Base-by-base conservation (phyloP, 768 basidiomycete genomes). In the Gelatoporia subvermispora region DNA sequence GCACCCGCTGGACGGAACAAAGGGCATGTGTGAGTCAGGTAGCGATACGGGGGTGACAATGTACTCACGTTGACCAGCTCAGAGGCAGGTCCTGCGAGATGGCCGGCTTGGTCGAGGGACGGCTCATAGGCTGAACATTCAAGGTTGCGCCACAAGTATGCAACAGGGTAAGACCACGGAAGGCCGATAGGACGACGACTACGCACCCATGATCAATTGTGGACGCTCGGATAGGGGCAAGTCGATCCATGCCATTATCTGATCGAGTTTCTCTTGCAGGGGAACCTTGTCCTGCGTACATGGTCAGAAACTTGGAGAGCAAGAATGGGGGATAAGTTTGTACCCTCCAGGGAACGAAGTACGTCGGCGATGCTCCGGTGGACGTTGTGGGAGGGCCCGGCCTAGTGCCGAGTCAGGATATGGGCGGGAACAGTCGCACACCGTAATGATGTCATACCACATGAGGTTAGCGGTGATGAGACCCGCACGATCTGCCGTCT, bases 81-180 rank as follows among this genome's bases (percentile, higher is more conserved):
- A 9, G 87, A 88, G 62, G 74, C 74, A 0, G 89, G 88, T 0
- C 88, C 88, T 1, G 78, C 72, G 3, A 68, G 63, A 61, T 93
- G 90, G 1, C 90, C 90, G 1, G 87, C 87, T 70, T 93, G 90
- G 60, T 93, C 90, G 23, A 92, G 69, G 3, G 88, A 88, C 1
- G 88, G 88, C 53, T 93, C 90, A 51, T 93, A 93, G 0, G 79
- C 87, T 89, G 45, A 31, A 46, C 13, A 13, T 13, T 5, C 28
- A 31, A 13, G 13, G 13, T 31, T 35, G 4, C 23, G 21, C 10
- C 15, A 5, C 44, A n/a, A 31, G 13, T 31, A 13, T 31, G 5
- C 28, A 31, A 13, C 5, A 31, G 28, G 5, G 28, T 7, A 13
- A 50, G 35, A 21, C 15, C 24, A 17, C 42, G 42, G 9, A 17